These are phyloP conservation scores for Dimargaris cristalligena DNA, from an alignment of 192 early-diverging fungal species.

Conservation along the genomic window DNA sequence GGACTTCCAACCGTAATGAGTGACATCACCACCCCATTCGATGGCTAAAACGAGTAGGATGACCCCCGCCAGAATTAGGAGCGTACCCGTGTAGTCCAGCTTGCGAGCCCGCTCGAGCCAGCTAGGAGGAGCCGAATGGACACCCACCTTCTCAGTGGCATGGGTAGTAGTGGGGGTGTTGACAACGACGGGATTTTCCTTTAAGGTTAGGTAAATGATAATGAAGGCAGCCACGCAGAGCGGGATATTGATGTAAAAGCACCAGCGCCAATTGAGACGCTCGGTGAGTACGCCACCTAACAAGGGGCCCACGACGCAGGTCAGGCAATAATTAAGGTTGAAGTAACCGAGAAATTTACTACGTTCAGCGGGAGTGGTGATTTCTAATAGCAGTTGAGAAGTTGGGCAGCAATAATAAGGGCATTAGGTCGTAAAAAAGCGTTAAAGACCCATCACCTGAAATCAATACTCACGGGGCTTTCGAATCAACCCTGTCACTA, in stretches of 20 bases:
- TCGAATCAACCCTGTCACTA: no score
- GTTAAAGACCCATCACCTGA: no score
- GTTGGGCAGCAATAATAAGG: no score
- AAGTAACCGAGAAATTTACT: conserved; percentile 64
- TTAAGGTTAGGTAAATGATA: conserved; percentile 30
- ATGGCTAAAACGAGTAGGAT: conserved; percentile 49
- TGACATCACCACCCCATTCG: conserved; percentile 47
- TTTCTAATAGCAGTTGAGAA: conserved; percentile 27
- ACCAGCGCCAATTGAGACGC: conserved; percentile 47
- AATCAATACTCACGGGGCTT: no score
- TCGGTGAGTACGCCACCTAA: conserved; percentile 66
- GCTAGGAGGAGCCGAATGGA: not conserved
- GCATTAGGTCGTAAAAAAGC: no score
- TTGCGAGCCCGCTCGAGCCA: conserved; percentile 5
- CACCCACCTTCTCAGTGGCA: not conserved
- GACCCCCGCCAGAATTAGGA: conserved; percentile 37
- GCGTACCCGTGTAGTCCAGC: conserved; percentile 44
- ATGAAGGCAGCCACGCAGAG: conserved; percentile 39
- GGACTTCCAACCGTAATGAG: conserved; percentile 46
- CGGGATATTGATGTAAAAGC: conserved; percentile 73
- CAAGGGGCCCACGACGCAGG: conserved; percentile 58
- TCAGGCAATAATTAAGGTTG: conserved; percentile 49
- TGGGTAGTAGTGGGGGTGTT: conserved; percentile 7
- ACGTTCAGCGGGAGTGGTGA: conserved; percentile 35
- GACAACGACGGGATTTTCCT: not conserved